These are phyloP conservation scores for Haplosporangium sp. DNA, from an alignment of 371 early-diverging fungal genomes.

Conservation along the genomic window DNA sequence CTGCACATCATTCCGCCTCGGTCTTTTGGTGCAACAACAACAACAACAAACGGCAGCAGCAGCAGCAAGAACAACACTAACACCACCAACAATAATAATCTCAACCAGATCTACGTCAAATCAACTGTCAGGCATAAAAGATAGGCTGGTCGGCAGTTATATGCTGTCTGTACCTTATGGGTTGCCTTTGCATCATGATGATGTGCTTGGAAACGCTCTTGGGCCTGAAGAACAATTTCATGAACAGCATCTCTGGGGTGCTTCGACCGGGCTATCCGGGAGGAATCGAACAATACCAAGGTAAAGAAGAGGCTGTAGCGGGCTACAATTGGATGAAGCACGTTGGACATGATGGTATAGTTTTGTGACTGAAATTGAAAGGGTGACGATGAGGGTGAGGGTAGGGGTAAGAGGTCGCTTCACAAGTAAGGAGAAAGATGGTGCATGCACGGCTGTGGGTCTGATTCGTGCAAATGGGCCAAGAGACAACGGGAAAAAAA, in stretches of 20 bases:
- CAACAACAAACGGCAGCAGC: not conserved
- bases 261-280: constrained; percentile 27
- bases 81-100: not conserved
- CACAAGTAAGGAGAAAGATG: not conserved
- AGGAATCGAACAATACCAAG: constrained; percentile 33
- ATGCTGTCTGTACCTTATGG: constrained; percentile 29
- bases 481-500: not conserved
- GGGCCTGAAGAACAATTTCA: constrained; percentile 25
- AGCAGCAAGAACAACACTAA: not conserved
- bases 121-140: not conserved
- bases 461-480: not conserved
- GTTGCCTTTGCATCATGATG: constrained; percentile 29
- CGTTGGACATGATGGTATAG: constrained; percentile 38
- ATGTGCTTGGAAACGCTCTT: constrained; percentile 26
- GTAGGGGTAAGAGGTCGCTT: not conserved
- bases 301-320: constrained; percentile 52
- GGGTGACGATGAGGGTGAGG: not conserved
- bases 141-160: not conserved
- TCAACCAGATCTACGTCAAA: not conserved
- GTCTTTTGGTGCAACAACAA: not conserved
- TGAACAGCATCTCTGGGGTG: constrained; percentile 20
- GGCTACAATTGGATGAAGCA: constrained; percentile 37
- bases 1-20: constrained; percentile 7
- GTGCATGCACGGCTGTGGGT: no score
- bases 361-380: not conserved